Conservation (phyloP, 371 early-diverging fungal genomes). For the Haplosporangium sp. region DNA sequence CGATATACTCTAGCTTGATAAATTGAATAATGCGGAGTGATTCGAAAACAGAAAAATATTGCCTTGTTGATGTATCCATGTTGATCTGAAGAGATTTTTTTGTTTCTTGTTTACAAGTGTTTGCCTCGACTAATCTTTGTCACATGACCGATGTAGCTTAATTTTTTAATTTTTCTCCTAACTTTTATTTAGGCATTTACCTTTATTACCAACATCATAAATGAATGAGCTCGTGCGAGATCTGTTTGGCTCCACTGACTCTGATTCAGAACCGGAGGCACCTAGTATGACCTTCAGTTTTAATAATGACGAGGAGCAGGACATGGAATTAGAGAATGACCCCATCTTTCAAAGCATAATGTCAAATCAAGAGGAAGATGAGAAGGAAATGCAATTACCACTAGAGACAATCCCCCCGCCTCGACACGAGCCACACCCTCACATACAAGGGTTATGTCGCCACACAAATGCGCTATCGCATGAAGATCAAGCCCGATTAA, state of each 20-base stretch:
- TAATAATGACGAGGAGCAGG: not conserved
- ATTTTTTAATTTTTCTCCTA: not conserved
- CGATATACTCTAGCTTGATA: too few species aligned
- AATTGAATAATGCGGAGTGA: too few species aligned
- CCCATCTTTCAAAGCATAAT: slow-evolving; percentile 47
- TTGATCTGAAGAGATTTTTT: too few species aligned
- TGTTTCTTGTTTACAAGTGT: too few species aligned
- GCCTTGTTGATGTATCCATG: too few species aligned
- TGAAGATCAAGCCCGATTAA: slow-evolving; percentile 37
- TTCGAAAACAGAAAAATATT: too few species aligned
- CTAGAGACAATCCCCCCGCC: not conserved
- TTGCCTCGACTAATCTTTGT: too few species aligned
- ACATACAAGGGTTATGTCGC: slow-evolving; percentile 29
- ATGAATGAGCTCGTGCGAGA: slow-evolving; percentile 39
- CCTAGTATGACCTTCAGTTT: not conserved
- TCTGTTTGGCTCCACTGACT: slow-evolving; percentile 46
- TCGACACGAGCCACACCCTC: slow-evolving; percentile 23
- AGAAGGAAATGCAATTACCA: not conserved
- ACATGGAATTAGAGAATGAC: slow-evolving; percentile 8
- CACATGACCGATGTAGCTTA: too few species aligned
- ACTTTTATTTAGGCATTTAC: not conserved
- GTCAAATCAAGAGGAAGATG: slow-evolving; percentile 20
- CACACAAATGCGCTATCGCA: slow-evolving; percentile 40
- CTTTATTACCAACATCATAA: not conserved
- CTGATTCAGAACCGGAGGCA: slow-evolving; percentile 10